Percentiles rank a stretch among this genome's conserved stretches.
Evolutionary conservation across 441 rosid species (phyloP).

Genomic region (Corymbia calophylla): DNA sequence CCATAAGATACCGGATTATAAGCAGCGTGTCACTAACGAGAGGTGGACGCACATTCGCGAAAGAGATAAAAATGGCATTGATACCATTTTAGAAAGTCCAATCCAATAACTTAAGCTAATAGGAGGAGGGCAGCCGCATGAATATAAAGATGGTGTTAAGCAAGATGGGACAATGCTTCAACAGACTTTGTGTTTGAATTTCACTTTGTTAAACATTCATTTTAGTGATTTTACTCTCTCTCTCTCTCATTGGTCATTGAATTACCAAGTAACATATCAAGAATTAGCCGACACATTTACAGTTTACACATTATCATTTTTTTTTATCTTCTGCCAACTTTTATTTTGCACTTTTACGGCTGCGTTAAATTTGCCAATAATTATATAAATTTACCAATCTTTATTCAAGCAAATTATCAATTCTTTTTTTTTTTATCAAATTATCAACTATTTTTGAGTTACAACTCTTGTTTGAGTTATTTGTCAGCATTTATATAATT

Average conservation of each 20-base stretch:
- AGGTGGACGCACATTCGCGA: neutral
- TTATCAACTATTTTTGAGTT: neutral
- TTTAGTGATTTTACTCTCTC: neutral
- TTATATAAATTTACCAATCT: neutral
- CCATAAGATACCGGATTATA: accelerated
- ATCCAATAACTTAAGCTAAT: neutral
- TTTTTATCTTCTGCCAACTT: neutral
- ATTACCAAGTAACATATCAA: neutral
- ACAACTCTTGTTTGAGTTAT: neutral
- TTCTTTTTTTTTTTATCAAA: too few relatives aligned
- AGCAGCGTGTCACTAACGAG: neutral
- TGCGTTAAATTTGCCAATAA: neutral
- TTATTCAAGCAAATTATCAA: neutral
- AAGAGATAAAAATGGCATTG: neutral
- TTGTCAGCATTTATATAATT: neutral
- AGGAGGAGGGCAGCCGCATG: accelerated
- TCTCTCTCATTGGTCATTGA: neutral
- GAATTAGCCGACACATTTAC: neutral
- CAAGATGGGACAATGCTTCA: neutral
- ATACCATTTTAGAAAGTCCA: neutral
- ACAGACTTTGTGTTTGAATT: neutral
- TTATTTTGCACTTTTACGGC: neutral
- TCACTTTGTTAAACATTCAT: neutral
- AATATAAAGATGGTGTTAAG: neutral
- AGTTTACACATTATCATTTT: neutral